A percentile compares a stretch with the other conserved stretches of the same genome.
Conservation (phyloP, 352 stramenopile species). For the Phytophthora fragariae region DNA sequence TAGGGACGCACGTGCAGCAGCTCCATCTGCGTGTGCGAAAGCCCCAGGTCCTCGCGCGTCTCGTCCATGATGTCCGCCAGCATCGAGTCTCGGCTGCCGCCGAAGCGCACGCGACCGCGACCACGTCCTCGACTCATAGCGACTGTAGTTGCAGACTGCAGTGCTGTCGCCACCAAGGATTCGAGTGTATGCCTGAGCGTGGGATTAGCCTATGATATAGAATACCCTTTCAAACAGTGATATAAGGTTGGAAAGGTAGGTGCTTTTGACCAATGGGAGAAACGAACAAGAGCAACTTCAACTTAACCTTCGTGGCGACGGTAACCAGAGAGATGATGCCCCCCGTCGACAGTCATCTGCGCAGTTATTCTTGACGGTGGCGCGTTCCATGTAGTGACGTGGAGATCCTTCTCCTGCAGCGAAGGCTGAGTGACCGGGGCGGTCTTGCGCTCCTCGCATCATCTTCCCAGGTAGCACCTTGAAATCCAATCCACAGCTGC, state of each 20-base stretch:
- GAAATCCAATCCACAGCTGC: background rate
- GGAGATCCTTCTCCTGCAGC: constrained; percentile 14
- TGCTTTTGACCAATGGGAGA: constrained; percentile 15
- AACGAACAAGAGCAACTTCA: constrained; percentile 15
- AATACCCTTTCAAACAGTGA: background rate
- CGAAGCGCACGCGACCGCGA: constrained; percentile 73
- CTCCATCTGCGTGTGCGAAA: constrained; percentile 79
- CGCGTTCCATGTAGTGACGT: constrained; percentile 26
- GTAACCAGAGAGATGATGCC: background rate
- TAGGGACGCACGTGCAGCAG: constrained; percentile 55
- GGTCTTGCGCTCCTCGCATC: constrained; percentile 11
- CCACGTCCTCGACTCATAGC: constrained; percentile 71
- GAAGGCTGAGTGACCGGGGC: background rate
- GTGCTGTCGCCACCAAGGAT: constrained; percentile 31
- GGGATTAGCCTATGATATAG: background rate
- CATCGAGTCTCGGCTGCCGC: constrained; percentile 72
- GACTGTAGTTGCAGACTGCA: constrained; percentile 1
- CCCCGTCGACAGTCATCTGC: constrained; percentile 19
- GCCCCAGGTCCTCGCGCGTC: constrained; percentile 73
- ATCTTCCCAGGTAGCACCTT: constrained; percentile 8
- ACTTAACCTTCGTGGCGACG: constrained; percentile 10
- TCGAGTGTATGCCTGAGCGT: constrained; percentile 14
- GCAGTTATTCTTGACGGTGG: constrained; percentile 5
- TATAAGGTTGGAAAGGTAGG: background rate
- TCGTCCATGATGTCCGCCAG: constrained; percentile 76